Conservation (phyloP, 768 basidiomycete genomes). For the Trametes cubensis region DNA sequence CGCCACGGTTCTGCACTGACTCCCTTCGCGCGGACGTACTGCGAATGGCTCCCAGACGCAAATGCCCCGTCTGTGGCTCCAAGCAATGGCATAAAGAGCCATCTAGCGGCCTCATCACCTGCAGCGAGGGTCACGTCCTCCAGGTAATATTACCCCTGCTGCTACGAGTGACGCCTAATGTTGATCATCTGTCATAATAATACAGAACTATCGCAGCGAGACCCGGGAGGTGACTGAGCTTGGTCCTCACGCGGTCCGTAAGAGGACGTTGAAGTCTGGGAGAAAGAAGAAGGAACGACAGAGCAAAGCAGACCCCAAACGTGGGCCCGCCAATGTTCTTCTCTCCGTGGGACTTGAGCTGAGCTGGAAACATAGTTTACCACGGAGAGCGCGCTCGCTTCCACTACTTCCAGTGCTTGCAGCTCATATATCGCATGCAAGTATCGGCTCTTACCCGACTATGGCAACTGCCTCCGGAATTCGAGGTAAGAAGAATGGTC, state of each 20-base stretch:
- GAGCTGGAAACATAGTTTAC: constrained; percentile 69
- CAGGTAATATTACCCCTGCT: constrained; percentile 55
- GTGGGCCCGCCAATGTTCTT: constrained; percentile 41
- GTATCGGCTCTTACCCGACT: constrained; percentile 55
- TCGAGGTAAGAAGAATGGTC: constrained; percentile 60
- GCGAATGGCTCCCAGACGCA: constrained; percentile 60
- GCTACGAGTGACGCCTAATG: neutral
- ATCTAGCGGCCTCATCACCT: constrained; percentile 77
- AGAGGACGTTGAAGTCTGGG: constrained; percentile 63
- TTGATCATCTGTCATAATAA: neutral
- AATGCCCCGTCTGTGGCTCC: constrained; percentile 81
- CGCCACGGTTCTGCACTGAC: too few relatives aligned
- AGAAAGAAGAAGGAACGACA: constrained; percentile 52
- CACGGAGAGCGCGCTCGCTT: constrained; percentile 78
- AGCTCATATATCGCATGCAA: constrained; percentile 80
- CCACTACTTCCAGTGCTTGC: constrained; percentile 83
- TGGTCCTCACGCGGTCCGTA: constrained; percentile 63
- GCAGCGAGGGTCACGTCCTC: constrained; percentile 89
- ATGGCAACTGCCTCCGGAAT: constrained; percentile 79
- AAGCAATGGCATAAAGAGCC: constrained; percentile 87
- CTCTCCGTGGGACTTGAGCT: neutral
- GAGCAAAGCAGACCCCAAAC: constrained; percentile 61
- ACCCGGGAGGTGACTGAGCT: constrained; percentile 67
- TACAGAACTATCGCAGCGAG: constrained; percentile 83
- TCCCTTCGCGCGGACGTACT: too few relatives aligned